Evolutionary conservation across 2,329 filamentous ascomycete species (phyloP), one percentile per base, ranked within the genome.

Genomic region (Ophiostoma sp.): DNA sequence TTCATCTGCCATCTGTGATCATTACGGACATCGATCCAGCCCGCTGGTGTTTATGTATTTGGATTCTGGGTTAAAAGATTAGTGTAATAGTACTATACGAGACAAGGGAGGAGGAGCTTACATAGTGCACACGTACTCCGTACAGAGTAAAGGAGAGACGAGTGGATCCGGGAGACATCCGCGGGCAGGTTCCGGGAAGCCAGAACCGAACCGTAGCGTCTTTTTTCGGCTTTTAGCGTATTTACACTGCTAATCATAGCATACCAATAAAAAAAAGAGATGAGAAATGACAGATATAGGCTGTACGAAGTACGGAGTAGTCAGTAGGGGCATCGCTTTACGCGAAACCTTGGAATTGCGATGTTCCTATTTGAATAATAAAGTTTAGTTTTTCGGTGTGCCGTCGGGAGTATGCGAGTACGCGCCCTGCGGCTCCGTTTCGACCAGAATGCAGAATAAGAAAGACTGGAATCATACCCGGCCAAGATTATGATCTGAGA

Each of bases 161-260:
- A 23, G 62, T 65, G 62, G 62, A 15, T 1, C 62, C 62, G 62
- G 62, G n/a, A 39, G 33, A 3, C 33, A 65, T 65, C 35, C 62
- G 62, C 33, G 62, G 62, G 33, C 31, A 64, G 60, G 31, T 64
- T 64, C 60, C 60, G 60, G 60, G 60, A 64, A 31, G 60, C 60
- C 60, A 64, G 60, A 64, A 64, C 60, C 60, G 60, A 64, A 33
- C 60, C 60, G 60, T 64, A 64, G 60, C 60, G 52, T 57, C 7
- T 57, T 6, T 13, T 52, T 27, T 41, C 39, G 39, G 15, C n/a
- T 15, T 15, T 41, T 41, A 31, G 36, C 3, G 10, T 39, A 39
- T 39, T 39, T 39, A 39, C 36, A 39, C 36, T 39, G 36, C 36
- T 39, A 39, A 31, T 31, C 27, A 3, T 39, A 39, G 36, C 1